A percentile compares a stretch with the other conserved stretches of the same genome.
Evolutionary conservation across 371 early-diverging fungal species (phyloP).

Genomic region (Mortierella sp.): DNA sequence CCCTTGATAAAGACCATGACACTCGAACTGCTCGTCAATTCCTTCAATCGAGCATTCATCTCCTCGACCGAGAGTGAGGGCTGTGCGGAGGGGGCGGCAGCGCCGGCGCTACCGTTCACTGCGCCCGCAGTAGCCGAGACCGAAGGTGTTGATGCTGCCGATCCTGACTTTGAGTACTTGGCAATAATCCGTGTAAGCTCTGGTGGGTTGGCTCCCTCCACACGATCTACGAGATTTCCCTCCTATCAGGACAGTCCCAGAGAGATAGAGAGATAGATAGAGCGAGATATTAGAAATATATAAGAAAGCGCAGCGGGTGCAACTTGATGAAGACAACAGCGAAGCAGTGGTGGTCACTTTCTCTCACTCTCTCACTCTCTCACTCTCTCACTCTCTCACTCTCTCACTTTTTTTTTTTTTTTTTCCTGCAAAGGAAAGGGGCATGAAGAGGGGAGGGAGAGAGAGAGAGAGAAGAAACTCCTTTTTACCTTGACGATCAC

Average conservation of each 20-base stretch:
- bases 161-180: slow-evolving; percentile 71
- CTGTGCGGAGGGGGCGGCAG: slow-evolving; percentile 49
- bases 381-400: too few species aligned
- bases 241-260: slow-evolving; percentile 53
- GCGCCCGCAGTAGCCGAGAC: slow-evolving; percentile 30
- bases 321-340: too few species aligned
- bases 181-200: slow-evolving; percentile 76
- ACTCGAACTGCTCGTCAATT: slow-evolving; percentile 74
- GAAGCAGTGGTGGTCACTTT: too few species aligned
- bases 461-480: too few species aligned
- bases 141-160: slow-evolving; percentile 7
- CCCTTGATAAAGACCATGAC: slow-evolving; percentile 97
- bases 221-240: slow-evolving; percentile 75
- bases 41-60: slow-evolving; percentile 73
- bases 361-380: too few species aligned
- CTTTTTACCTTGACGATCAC: slow-evolving; percentile 77
- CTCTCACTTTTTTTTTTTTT: too few species aligned
- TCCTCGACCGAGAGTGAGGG: slow-evolving; percentile 58
- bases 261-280: neutral
- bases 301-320: too few species aligned
- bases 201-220: slow-evolving; percentile 93
- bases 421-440: too few species aligned
- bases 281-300: too few species aligned
- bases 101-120: slow-evolving; percentile 32
- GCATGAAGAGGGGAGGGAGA: too few species aligned